Evolutionary conservation across 257 asterid genomes (phyloP), one percentile per base, ranked within the genome.

Genomic region (Marsdenia floribunda): DNA sequence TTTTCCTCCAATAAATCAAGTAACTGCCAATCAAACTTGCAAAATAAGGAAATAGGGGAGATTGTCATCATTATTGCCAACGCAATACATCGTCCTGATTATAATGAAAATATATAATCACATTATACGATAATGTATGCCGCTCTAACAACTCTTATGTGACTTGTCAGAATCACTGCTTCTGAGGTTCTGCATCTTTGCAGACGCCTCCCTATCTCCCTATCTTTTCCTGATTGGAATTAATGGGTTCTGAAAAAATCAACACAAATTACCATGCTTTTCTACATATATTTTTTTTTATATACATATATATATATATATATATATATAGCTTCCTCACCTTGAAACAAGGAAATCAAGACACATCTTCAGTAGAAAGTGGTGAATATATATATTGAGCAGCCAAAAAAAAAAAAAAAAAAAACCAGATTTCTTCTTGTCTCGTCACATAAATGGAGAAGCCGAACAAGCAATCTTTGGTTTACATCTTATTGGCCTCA

Each of bases 241-340:
- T 76, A 71, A 76, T 40, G 26, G n/a, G n/a, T n/a, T 21, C 16
- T 11, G 8, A 40, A 14, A 29, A 37, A 26, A 21, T 49, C 33
- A 77, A 49, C 52, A 71, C 49, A 71, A 71, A 71, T 77, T 49
- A 49, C 71, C 49, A 14, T 57, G 29, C 1, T 19, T 54, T 8
- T 24, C 18, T 12, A 29, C 1, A 35, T 44, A 14, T 11, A n/a
- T n/a, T n/a, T n/a, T n/a, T n/a, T n/a, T n/a, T n/a, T n/a, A n/a
- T n/a, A n/a, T n/a, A n/a, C n/a, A n/a, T 16, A 42, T 57, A 40
- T 76, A 76, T 44, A 54, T 76, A 76, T 46, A 76, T 38, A 46
- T 18, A 40, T 46, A 3, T 37, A 68, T 9, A 12, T 11, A 5
- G 42, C 49, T 38, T 66, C 46, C 24, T 22, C n/a, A 24, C n/a